Percentiles rank a stretch among this genome's conserved stretches.
These are phyloP conservation scores for Symbiotaphrina buchneri DNA, from an alignment of 495 filamentous ascomycete genomes.

Conservation along the genomic window DNA sequence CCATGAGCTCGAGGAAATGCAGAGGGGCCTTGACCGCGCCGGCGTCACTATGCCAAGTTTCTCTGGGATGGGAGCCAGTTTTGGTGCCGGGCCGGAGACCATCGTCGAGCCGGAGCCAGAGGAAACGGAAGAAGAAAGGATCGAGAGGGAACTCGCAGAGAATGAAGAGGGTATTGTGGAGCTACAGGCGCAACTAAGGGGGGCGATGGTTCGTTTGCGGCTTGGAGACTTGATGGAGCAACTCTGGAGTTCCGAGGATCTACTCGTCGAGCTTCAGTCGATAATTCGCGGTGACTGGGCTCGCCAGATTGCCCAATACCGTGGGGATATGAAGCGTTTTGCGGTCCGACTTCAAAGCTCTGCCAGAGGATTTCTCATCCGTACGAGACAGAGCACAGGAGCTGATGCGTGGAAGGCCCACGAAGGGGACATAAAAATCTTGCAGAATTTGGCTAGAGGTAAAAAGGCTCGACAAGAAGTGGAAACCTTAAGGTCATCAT, in stretches of 20 bases:
- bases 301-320: constrained; percentile 55
- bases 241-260: constrained; percentile 74
- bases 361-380: constrained; percentile 56
- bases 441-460: constrained; percentile 74
- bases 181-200: constrained; percentile 72
- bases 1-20: constrained; percentile 88
- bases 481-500: constrained; percentile 34
- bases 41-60: constrained; percentile 95
- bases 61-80: constrained; percentile 85
- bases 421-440: constrained; percentile 43
- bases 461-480: constrained; percentile 48
- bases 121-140: constrained; percentile 77
- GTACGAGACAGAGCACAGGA: constrained; percentile 34
- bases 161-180: constrained; percentile 48
- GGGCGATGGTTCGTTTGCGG: constrained; percentile 51
- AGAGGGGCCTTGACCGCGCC: constrained; percentile 87
- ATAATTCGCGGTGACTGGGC: constrained; percentile 60
- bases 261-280: constrained; percentile 62
- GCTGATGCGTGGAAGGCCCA: constrained; percentile 47
- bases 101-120: constrained; percentile 33
- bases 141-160: constrained; percentile 63
- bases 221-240: constrained; percentile 69
- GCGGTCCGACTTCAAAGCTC: constrained; percentile 56
- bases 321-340: constrained; percentile 57
- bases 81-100: constrained; percentile 59